Evolutionary conservation across 2,329 filamentous ascomycete genomes (phyloP).

Genomic region (Fusarium beomiforme): DNA sequence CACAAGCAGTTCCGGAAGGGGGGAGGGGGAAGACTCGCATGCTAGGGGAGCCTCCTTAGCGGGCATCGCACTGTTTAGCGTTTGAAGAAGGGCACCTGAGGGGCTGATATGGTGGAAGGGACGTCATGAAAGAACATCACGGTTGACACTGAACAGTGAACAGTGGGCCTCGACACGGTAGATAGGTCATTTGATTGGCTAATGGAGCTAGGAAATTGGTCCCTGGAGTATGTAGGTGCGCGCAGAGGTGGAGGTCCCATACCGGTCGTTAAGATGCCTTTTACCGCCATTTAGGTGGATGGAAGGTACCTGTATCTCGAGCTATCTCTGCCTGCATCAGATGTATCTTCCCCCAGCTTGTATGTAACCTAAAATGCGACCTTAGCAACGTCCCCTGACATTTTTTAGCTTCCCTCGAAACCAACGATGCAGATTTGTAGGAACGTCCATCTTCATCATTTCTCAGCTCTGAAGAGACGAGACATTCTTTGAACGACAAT

Average conservation of each 20-base stretch:
- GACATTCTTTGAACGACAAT: slow-evolving; percentile 19
- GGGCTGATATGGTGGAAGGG: slow-evolving; percentile 27
- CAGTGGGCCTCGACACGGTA: slow-evolving; percentile 7
- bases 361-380: slow-evolving; percentile 26
- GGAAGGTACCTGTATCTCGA: slow-evolving; percentile 13
- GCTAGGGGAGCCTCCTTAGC: slow-evolving; percentile 11
- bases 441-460: slow-evolving; percentile 29
- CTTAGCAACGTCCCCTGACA: slow-evolving; percentile 26
- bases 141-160: slow-evolving; percentile 7
- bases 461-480: slow-evolving; percentile 20
- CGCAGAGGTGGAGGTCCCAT: slow-evolving; percentile 24
- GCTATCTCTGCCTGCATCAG: not conserved
- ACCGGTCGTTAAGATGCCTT: slow-evolving; percentile 10
- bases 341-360: slow-evolving; percentile 24
- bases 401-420: slow-evolving; percentile 25
- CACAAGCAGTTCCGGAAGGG: slow-evolving; percentile 34
- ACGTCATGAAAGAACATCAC: slow-evolving; percentile 18
- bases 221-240: slow-evolving; percentile 25
- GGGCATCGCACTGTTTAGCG: slow-evolving; percentile 14
- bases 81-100: slow-evolving; percentile 25
- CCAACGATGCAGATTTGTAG: slow-evolving; percentile 28
- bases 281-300: slow-evolving; percentile 33
- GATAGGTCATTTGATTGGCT: slow-evolving; percentile 21
- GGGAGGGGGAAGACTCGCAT: slow-evolving; percentile 16
- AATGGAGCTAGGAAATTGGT: slow-evolving; percentile 19